These are phyloP conservation scores for Trichosporon sp. DNA, from an alignment of 1,284 basidiomycete species.

Conservation along the genomic window DNA sequence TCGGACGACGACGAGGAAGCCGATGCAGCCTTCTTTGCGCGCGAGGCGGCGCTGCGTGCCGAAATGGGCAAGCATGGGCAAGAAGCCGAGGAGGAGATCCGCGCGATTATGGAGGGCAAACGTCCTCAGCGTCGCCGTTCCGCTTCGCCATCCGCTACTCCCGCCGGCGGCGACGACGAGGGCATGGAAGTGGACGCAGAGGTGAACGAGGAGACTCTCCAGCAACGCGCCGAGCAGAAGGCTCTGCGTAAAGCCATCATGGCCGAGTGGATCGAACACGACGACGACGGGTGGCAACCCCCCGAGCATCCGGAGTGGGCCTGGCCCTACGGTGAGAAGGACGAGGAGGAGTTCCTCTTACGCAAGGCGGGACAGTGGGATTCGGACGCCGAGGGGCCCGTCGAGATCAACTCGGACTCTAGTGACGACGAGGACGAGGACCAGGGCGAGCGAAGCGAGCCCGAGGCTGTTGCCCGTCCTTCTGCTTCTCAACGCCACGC, in stretches of 20 bases:
- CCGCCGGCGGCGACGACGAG: slow-evolving; percentile 15
- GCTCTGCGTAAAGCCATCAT: not conserved
- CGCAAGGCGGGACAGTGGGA: slow-evolving; percentile 7
- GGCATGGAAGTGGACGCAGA: slow-evolving; percentile 24
- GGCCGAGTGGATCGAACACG: not conserved
- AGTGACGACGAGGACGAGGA: not conserved
- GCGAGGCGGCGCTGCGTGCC: slow-evolving; percentile 65
- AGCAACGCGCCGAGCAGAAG: not conserved
- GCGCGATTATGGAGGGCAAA: slow-evolving; percentile 17
- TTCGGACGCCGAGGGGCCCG: not conserved
- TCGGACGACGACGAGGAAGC: slow-evolving; percentile 69
- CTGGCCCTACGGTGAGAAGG: not conserved
- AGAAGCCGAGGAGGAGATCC: slow-evolving; percentile 37
- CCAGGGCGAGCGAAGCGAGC: not conserved
- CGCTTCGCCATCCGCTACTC: too few relatives aligned
- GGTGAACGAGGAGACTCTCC: not conserved
- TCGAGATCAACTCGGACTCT: not conserved
- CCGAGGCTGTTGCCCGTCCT: not conserved
- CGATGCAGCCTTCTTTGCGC: slow-evolving; percentile 68
- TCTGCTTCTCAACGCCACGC: not conserved
- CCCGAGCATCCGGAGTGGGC: not conserved
- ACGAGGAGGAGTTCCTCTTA: slow-evolving; percentile 18
- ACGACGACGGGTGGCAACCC: slow-evolving; percentile 1
- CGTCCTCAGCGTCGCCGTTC: not conserved
- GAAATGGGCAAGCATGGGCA: slow-evolving; percentile 62